Evolutionary conservation across 2,329 filamentous ascomycete genomes (phyloP), one percentile per base, ranked within the genome.

Genomic region (Zopfia rhizophila): DNA sequence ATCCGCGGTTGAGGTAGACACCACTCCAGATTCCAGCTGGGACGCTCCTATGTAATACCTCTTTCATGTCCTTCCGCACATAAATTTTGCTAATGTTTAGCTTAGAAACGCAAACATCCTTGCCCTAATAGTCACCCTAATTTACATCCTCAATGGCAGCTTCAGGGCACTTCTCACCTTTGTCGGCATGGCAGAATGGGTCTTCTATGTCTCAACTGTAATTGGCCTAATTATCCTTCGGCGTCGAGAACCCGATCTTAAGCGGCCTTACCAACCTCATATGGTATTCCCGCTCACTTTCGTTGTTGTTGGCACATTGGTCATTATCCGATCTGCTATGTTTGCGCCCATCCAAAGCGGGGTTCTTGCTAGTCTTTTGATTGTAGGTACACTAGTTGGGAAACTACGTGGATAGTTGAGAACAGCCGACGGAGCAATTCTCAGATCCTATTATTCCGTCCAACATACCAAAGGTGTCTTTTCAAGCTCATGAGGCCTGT

Each of bases 191-290:
- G 66, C 66, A 7, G 62, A 60, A 48, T 86, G 83, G 61, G 79
- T 83, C 0, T 87, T 86, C 66, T 86, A 86, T 69, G 84, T 86
- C 58, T 73, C 85, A 21, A 83, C 83, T 0, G 83, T 86, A 0
- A 56, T 85, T 0, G 84, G 83, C 0, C 78, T 82, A 1, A 72
- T 86, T 7, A 68, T 85, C 12, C 66, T 87, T 30, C 77, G 84
- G 10, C 77, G 76, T 43, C 76, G 80, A 1, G 82, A 86, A 60
- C 84, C 83, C 0, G 63, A 69, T 0, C 70, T 87, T 3, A 55
- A 72, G 0, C 67, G 84, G 8, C 83, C 84, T 0, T 87, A 86
- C 56, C 80, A 79, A 61, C 79, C 83, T 0, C 66, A 71, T 11
- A 56, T 84, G 0, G 17, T 78, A 3, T 72, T 84, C 7, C 83